These are phyloP conservation scores for Colletotrichum cereale DNA, from an alignment of 2,329 filamentous ascomycete genomes.

Conservation along the genomic window DNA sequence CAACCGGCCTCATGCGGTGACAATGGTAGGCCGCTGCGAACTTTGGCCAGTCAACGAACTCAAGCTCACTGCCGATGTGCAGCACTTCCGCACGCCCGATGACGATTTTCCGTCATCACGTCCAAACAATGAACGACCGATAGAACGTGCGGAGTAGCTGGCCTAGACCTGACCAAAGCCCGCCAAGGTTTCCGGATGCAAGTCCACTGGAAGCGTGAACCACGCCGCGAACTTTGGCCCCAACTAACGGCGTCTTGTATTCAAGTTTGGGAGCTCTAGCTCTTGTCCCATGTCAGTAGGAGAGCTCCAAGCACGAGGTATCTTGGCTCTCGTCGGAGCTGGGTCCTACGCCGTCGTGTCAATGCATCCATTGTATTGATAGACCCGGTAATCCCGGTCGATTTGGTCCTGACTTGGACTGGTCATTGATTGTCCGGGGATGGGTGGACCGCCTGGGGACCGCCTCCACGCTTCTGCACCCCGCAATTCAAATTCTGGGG, in stretches of 20 bases:
- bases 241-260: constrained; percentile 1
- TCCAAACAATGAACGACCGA: not conserved
- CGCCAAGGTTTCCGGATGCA: not conserved
- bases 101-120: not conserved
- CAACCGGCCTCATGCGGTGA: constrained; percentile 21
- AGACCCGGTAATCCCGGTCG: constrained; percentile 21
- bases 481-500: constrained; percentile 38
- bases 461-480: constrained; percentile 34
- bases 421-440: constrained; percentile 24
- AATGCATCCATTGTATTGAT: not conserved
- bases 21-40: constrained; percentile 7
- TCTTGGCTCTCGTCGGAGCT: constrained; percentile 8
- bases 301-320: constrained; percentile 6
- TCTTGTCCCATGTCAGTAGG: not conserved
- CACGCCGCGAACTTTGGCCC: constrained; percentile 13
- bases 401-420: not conserved
- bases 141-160: not conserved
- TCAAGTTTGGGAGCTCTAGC: constrained; percentile 26
- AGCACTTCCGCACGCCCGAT: constrained; percentile 32
- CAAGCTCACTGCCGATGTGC: constrained; percentile 26
- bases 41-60: constrained; percentile 4
- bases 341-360: not conserved
- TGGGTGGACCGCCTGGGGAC: constrained; percentile 18
- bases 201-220: constrained; percentile 13
- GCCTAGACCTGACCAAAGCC: not conserved